These are phyloP conservation scores for Mycena rebaudengoi DNA, from an alignment of 768 basidiomycete species.

Conservation along the genomic window DNA sequence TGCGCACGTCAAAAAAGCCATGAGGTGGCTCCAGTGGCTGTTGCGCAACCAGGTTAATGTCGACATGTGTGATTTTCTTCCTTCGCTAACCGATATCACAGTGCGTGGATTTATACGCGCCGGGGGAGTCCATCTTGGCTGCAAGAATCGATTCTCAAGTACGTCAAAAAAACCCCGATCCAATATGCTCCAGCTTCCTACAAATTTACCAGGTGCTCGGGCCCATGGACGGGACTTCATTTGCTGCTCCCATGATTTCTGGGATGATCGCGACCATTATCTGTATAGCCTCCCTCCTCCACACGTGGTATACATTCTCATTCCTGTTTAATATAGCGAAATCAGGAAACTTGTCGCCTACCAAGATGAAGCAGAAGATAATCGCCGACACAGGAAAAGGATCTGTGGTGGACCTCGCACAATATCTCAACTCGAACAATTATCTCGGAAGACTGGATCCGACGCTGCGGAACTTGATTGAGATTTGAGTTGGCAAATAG, in stretches of 20 bases:
- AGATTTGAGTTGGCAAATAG: too few relatives aligned
- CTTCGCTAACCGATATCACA: neutral
- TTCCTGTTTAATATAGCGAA: neutral
- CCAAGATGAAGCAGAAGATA: neutral
- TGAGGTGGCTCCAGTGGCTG: too few relatives aligned
- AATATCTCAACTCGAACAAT: neutral
- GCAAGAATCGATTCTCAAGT: neutral
- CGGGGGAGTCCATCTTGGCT: neutral
- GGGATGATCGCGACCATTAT: neutral
- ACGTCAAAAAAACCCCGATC: too few relatives aligned
- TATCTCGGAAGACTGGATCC: too few relatives aligned
- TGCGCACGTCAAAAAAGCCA: too few relatives aligned
- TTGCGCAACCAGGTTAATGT: too few relatives aligned
- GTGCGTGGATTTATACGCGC: neutral
- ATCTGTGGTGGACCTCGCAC: neutral
- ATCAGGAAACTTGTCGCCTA: neutral
- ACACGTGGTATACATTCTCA: neutral
- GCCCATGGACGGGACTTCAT: neutral
- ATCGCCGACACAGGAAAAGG: neutral
- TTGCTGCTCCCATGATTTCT: neutral
- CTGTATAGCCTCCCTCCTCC: slow-evolving; percentile 19
- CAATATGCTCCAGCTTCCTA: neutral
- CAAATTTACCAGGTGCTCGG: neutral
- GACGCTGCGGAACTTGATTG: too few relatives aligned
- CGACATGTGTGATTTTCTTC: neutral